These are phyloP conservation scores for Wickerhamomyces rabaulensis DNA, from an alignment of 805 yeast genomes.

Conservation along the genomic window DNA sequence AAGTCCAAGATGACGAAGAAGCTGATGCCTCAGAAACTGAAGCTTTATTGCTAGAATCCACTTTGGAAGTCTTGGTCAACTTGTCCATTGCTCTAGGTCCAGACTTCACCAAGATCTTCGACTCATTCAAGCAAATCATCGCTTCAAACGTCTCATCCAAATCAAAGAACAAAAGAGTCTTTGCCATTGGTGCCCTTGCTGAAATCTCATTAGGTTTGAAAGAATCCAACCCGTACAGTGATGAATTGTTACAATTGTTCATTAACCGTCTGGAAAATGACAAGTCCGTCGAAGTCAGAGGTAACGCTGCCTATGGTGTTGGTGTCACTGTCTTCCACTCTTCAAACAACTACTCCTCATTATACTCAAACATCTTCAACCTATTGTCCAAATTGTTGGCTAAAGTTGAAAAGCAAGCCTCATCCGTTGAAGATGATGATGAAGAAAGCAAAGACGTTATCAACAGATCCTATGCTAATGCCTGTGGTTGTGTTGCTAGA, in stretches of 20 bases:
- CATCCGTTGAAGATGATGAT: constrained; percentile 48
- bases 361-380: constrained; percentile 64
- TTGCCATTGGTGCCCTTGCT: constrained; percentile 85
- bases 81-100: constrained; percentile 72
- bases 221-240: constrained; percentile 55
- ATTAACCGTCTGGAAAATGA: constrained; percentile 65
- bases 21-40: constrained; percentile 52
- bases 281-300: constrained; percentile 81
- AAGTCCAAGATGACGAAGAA: constrained; percentile 53
- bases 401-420: constrained; percentile 71
- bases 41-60: constrained; percentile 75
- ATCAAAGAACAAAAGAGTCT: constrained; percentile 69
- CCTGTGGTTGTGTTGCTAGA: constrained; percentile 96
- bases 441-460: constrained; percentile 76
- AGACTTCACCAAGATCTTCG: constrained; percentile 71
- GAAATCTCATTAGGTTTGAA: constrained; percentile 80
- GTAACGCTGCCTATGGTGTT: constrained; percentile 94
- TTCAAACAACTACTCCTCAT: constrained; percentile 39
- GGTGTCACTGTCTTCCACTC: constrained; percentile 63
- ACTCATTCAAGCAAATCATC: constrained; percentile 62
- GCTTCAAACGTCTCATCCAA: constrained; percentile 52
- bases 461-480: constrained; percentile 85
- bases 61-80: constrained; percentile 78
- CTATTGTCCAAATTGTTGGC: constrained; percentile 66
- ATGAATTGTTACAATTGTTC: constrained; percentile 68